A percentile compares a stretch with the other conserved stretches of the same genome.
These are phyloP conservation scores for Agroathelia rolfsii DNA, from an alignment of 1,284 basidiomycete species.

Conservation along the genomic window DNA sequence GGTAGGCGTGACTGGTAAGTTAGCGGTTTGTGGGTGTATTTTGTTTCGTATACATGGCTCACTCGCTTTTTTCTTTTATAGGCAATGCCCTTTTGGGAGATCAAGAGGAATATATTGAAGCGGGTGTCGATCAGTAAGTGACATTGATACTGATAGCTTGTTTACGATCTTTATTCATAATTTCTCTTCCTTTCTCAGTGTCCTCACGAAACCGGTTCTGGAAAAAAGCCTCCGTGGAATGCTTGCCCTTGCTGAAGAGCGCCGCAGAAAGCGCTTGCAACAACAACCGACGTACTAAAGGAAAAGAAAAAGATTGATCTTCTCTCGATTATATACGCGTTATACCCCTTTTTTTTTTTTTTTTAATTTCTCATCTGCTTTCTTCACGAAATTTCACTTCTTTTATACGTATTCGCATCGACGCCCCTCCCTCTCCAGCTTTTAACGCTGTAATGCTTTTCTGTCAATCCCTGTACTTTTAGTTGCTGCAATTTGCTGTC, in stretches of 20 bases:
- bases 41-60: conserved; percentile 22
- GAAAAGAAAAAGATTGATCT: too few relatives aligned
- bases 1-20: conserved; percentile 64
- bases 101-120: conserved; percentile 67
- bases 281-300: too few relatives aligned
- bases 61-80: conserved; percentile 14
- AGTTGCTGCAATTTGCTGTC: too few relatives aligned
- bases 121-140: conserved; percentile 67
- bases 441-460: too few relatives aligned
- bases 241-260: conserved; percentile 41
- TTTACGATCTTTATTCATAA: conserved; percentile 10
- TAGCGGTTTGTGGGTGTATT: conserved; percentile 8
- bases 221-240: conserved; percentile 48
- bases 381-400: too few relatives aligned
- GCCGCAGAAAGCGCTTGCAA: conserved; percentile 34
- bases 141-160: background rate
- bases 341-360: too few relatives aligned
- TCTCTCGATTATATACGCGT: too few relatives aligned
- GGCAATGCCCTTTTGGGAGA: conserved; percentile 61
- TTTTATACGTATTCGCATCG: too few relatives aligned
- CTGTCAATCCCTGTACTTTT: too few relatives aligned
- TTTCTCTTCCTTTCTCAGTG: conserved; percentile 22
- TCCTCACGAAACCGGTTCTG: conserved; percentile 61
- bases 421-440: too few relatives aligned
- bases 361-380: too few relatives aligned